Conservation (phyloP, 2,329 filamentous ascomycete genomes). For the Aspergillus sp. region DNA sequence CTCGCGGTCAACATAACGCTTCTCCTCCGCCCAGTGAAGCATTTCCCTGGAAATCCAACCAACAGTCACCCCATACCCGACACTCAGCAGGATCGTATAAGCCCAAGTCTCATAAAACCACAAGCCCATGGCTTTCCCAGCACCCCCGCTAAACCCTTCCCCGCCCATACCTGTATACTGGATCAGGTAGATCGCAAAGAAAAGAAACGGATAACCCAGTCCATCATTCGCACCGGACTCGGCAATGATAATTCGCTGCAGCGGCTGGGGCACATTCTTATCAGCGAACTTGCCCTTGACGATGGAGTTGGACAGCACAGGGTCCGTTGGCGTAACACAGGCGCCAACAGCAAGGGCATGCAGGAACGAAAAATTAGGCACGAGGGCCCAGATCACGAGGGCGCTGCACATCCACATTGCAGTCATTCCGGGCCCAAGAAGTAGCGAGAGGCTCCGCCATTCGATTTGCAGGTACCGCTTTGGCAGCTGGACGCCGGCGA, state of each 20-base stretch:
- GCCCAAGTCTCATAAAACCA: constrained; percentile 87
- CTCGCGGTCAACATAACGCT: constrained; percentile 79
- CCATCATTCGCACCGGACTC: constrained; percentile 91
- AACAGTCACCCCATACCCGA: constrained; percentile 72
- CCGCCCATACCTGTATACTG: constrained; percentile 68
- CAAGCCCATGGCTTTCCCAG: constrained; percentile 66
- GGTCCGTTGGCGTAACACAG: constrained; percentile 90
- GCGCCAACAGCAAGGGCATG: constrained; percentile 78
- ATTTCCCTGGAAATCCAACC: constrained; percentile 81
- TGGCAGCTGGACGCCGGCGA: constrained; percentile 85
- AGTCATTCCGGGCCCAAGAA: constrained; percentile 82
- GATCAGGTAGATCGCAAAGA: constrained; percentile 79
- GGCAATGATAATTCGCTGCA: constrained; percentile 77
- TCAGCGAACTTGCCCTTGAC: constrained; percentile 94
- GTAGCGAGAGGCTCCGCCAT: constrained; percentile 72
- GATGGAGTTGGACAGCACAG: constrained; percentile 82
- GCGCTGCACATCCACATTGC: constrained; percentile 85
- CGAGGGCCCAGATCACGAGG: constrained; percentile 72
- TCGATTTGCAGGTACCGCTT: constrained; percentile 75
- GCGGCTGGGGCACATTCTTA: constrained; percentile 76
- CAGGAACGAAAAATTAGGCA: constrained; percentile 70
- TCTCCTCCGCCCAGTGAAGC: constrained; percentile 80
- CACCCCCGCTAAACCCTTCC: constrained; percentile 57
- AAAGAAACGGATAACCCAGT: constrained; percentile 83
- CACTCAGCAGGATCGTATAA: constrained; percentile 77